Evolutionary conservation across 495 filamentous ascomycete genomes (phyloP), one percentile per base, ranked within the genome.

Genomic region (Thozetella sp.): DNA sequence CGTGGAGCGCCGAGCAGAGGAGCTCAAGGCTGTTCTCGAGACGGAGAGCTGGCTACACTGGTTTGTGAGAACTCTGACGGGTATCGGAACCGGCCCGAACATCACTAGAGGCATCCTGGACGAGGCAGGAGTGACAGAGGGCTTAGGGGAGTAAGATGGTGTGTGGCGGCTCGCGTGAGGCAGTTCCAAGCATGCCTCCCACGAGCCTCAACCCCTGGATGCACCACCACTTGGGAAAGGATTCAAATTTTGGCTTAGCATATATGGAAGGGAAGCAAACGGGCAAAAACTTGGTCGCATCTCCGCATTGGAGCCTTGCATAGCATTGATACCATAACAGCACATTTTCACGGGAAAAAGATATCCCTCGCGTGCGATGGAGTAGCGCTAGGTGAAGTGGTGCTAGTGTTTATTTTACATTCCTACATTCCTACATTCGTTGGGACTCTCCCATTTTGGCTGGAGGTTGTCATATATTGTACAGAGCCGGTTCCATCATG

Each of bases 1-100:
- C 54, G 81, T 97, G 22, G 96, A 99, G 76, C 77, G 74, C 34
- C 82, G 90, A 46, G 86, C 92, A 0, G 84, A 85, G 43, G 86
- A 90, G 63, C 71, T 97, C n/a, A 88, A 83, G 79, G 74, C 54
- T 13, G 83, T 88, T 52, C 82, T 88, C 25, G 81, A 86, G 65
- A 86, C 82, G 58, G 84, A 90, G 67, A 83, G 81, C 64, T 83
- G 83, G 73, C 77, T 80, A 48, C 82, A 86, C 60, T 88, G 84
- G 83, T 74, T 79, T 27, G 73, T 87, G 13, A 73, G 86, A 58
- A 80, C 81, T 20, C 61, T 86, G 54, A 86, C 83, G 22, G 86
- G 86, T 2, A 79, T 88, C 59, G 86, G 86, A 25, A 83, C 82
- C 1, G 78, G 80, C 12, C 82, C 83, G 23, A 80, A 83, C 58